Evolutionary conservation across 2,329 filamentous ascomycete genomes (phyloP).

Genomic region (Ciborinia camelliae): DNA sequence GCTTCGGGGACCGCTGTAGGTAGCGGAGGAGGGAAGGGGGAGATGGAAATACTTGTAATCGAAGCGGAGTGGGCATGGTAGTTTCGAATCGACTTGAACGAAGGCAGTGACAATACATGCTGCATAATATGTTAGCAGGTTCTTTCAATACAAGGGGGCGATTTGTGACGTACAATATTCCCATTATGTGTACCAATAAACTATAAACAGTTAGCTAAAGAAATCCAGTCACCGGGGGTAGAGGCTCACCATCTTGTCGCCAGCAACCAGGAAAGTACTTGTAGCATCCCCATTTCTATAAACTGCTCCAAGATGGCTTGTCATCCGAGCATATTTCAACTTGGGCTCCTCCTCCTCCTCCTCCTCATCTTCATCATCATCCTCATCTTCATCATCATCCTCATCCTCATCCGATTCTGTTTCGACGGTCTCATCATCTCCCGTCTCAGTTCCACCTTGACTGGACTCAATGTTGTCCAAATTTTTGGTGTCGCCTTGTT

Average conservation of each 20-base stretch:
- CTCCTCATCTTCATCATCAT: constrained; percentile 58
- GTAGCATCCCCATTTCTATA: constrained; percentile 96
- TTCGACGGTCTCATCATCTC: constrained; percentile 35
- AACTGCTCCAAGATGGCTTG: constrained; percentile 71
- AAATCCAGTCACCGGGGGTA: background rate
- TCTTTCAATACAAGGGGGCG: constrained; percentile 22
- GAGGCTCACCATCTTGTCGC: constrained; percentile 85
- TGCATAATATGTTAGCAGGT: constrained; percentile 41
- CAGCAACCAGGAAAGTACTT: constrained; percentile 82
- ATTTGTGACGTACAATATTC: constrained; percentile 68
- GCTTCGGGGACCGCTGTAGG: constrained; percentile 39
- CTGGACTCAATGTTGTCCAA: constrained; percentile 27
- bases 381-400: constrained; percentile 42
- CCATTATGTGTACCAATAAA: constrained; percentile 94
- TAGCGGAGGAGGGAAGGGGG: constrained; percentile 71
- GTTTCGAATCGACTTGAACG: constrained; percentile 74
- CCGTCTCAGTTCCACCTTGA: constrained; percentile 25
- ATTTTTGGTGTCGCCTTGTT: constrained; percentile 32
- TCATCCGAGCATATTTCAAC: constrained; percentile 88
- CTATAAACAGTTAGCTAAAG: constrained; percentile 47
- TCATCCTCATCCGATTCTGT: constrained; percentile 44
- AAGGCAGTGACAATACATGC: constrained; percentile 83
- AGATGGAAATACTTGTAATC: constrained; percentile 85
- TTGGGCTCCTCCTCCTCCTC: constrained; percentile 91
- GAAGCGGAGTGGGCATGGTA: constrained; percentile 94